phyloP scores from a whole-genome alignment of 805 yeast species.

The Torulaspora microellipsoides region DNA sequence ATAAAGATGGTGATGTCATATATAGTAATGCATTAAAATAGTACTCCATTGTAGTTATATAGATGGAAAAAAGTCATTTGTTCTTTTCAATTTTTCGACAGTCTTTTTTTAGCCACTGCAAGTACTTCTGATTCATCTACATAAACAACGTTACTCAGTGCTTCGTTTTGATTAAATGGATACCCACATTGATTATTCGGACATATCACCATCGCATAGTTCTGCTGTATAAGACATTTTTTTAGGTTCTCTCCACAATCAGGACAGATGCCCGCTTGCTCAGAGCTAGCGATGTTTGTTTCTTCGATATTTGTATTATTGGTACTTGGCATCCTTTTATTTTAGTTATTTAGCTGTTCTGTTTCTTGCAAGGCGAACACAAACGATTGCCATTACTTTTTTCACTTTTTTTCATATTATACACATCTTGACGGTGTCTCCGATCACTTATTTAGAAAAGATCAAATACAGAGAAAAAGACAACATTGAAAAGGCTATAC shows the following conservation, averaged over 20 bases:
- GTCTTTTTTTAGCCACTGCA: conserved; percentile 25
- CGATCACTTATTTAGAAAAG: too few species aligned
- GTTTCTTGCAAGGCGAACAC: too few species aligned
- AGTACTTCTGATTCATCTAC: conserved; percentile 29
- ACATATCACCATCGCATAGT: conserved; percentile 33
- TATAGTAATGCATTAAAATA: conserved; percentile 14
- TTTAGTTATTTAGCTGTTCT: too few species aligned
- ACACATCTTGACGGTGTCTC: too few species aligned
- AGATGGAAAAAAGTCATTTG: not conserved
- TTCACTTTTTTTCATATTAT: too few species aligned
- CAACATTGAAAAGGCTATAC: too few species aligned
- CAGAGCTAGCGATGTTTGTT: too few species aligned
- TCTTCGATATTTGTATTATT: too few species aligned
- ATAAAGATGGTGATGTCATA: conserved; percentile 39
- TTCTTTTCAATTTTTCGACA: conserved; percentile 10
- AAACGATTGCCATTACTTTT: too few species aligned
- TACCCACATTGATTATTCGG: conserved; percentile 26
- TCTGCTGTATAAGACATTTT: conserved; percentile 33
- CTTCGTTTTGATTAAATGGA: conserved; percentile 28
- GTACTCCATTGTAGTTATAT: not conserved
- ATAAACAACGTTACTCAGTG: conserved; percentile 21
- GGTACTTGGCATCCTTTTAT: too few species aligned
- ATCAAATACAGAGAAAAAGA: too few species aligned
- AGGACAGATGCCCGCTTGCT: conserved; percentile 20
- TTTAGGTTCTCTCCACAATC: conserved; percentile 23